Evolutionary conservation across 2,329 filamentous ascomycete genomes (phyloP).

Genomic region (Aspergillus fructus): DNA sequence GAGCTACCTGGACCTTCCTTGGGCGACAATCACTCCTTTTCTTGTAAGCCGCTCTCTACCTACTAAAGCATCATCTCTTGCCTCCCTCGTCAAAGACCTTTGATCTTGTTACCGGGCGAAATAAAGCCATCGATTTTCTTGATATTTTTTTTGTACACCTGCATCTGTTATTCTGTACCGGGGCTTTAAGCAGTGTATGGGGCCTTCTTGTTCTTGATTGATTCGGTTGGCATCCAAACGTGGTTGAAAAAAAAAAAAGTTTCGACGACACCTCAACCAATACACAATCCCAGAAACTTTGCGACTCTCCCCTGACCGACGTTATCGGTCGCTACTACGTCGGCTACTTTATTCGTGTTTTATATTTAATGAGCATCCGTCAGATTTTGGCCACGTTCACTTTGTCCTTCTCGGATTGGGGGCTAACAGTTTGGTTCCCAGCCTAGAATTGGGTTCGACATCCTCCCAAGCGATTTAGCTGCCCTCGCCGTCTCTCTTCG

Average conservation of each 20-base stretch:
- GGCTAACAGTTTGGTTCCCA: constrained; percentile 20
- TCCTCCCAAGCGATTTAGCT: constrained; percentile 24
- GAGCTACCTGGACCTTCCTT: constrained; percentile 22
- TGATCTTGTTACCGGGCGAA: background rate
- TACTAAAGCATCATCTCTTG: constrained; percentile 8
- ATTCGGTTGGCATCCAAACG: background rate
- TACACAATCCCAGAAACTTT: constrained; percentile 6
- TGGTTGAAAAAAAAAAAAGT: constrained; percentile 9
- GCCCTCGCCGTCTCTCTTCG: constrained; percentile 20
- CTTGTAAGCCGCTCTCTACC: constrained; percentile 26
- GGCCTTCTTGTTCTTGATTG: background rate
- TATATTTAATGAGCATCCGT: background rate
- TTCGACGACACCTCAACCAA: constrained; percentile 12
- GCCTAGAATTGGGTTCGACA: constrained; percentile 26
- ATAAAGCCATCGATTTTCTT: background rate
- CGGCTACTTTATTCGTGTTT: background rate
- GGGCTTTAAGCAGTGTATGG: background rate
- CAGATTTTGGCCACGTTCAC: background rate
- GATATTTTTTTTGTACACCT: too few species aligned
- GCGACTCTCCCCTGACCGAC: constrained; percentile 10
- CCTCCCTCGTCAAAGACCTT: constrained; percentile 3
- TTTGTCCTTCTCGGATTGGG: background rate
- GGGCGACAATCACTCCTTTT: constrained; percentile 24
- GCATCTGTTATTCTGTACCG: too few species aligned
- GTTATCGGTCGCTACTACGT: constrained; percentile 17